Evolutionary conservation across 805 yeast genomes (phyloP), one percentile per base, ranked within the genome.

Genomic region (Brettanomyces anomalus): DNA sequence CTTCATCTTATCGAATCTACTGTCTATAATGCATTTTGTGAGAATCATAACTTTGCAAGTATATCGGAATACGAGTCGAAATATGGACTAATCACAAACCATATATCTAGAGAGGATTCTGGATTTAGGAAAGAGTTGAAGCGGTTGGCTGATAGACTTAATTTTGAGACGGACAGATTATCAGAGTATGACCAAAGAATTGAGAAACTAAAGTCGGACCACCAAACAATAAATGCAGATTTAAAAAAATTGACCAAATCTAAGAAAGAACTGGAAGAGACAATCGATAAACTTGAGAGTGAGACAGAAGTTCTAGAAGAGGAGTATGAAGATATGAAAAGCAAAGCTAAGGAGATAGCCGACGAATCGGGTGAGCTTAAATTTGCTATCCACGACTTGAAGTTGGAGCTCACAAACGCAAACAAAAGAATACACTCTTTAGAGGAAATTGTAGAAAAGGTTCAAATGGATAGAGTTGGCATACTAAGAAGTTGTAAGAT

Each of bases 401-500:
- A 64, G 43, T 33, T 46, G 4, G 70, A 70, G 24, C 46, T 70
- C 3, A 47, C 51, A 3, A 45, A 50, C 36, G 13, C 54, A 35
- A 47, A 56, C 48, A 64, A 70, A 54, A 57, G 64, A 49, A 46
- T 68, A 38, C 63, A 67, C 4, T 58, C 57, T 6, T 49, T 67
- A 5, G 79, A 77, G 49, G 86, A 79, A 49, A 70, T 69, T 20
- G 51, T 75, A 5, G 78, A 79, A 33, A 73, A 72, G 45, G 53
- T 68, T 4, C 76, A 73, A 46, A 55, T 76, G 28, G 85, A 79
- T 40, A 73, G 81, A 53, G 63, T 76, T 7, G 73, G 75, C 48
- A 65, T 76, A 16, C 66, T 88, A 46, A 78, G 80, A 48, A 77
- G 76, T 48, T 85, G 95, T 61, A 85, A 84, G 52, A 71, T 89